Evolutionary conservation across 441 rosid genomes (phyloP).

Genomic region (Bocquillonia castaneifolia): DNA sequence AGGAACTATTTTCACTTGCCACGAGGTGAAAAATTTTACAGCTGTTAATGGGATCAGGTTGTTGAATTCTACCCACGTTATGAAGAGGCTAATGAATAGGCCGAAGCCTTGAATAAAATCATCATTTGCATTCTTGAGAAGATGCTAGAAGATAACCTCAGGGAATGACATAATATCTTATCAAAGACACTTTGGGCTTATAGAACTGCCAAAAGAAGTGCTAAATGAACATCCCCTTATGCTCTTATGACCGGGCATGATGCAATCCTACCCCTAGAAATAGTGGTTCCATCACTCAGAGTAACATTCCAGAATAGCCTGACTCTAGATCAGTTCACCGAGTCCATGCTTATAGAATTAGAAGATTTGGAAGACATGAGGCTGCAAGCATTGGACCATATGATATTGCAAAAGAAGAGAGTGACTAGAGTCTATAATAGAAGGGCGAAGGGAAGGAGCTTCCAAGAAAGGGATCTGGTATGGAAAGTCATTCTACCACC

Average conservation of each 20-base stretch:
- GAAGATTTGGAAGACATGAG: no score
- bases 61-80: not conserved
- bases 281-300: not conserved
- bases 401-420: not conserved
- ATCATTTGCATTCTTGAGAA: not conserved
- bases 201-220: not conserved
- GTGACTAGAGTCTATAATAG: not conserved
- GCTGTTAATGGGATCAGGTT: not conserved
- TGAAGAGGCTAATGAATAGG: not conserved
- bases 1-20: not conserved
- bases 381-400: not conserved
- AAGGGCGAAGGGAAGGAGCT: no score
- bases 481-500: not conserved
- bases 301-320: not conserved
- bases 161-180: not conserved
- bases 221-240: not conserved
- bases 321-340: not conserved
- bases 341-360: not conserved
- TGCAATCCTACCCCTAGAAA: not conserved
- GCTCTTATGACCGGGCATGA: not conserved
- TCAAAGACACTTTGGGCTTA: not conserved
- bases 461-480: not conserved
- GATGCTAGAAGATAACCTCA: no score
- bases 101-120: not conserved
- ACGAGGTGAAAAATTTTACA: not conserved